Evolutionary conservation across 768 basidiomycete genomes (phyloP).

Genomic region (Royoungia palumana): DNA sequence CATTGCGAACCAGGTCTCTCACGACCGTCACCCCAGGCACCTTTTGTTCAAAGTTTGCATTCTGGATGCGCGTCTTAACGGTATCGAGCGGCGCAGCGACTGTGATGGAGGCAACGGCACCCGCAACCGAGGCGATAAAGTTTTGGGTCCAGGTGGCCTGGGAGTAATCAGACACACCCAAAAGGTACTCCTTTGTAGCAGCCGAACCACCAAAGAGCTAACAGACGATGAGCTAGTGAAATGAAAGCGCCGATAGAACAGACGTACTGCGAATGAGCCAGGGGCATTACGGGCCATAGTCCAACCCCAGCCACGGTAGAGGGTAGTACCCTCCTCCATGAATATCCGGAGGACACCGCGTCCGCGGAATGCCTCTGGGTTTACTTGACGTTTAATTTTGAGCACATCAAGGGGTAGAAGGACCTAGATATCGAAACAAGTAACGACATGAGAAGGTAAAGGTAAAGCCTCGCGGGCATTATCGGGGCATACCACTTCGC

Average conservation of each 20-base stretch:
- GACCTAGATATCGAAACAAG: slow-evolving; percentile 44
- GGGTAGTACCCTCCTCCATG: slow-evolving; percentile 83
- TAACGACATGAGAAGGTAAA: neutral
- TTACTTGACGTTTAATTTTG: slow-evolving; percentile 98
- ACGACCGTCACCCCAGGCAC: slow-evolving; percentile 78
- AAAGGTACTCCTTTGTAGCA: slow-evolving; percentile 87
- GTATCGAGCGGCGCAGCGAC: slow-evolving; percentile 95
- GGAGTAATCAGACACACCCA: slow-evolving; percentile 86
- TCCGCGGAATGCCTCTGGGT: slow-evolving; percentile 96
- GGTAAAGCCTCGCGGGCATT: neutral
- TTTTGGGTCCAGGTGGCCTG: slow-evolving; percentile 97
- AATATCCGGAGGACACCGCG: slow-evolving; percentile 88
- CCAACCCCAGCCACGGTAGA: slow-evolving; percentile 99
- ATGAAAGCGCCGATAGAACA: neutral
- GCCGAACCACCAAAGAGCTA: slow-evolving; percentile 98
- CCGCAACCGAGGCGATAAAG: slow-evolving; percentile 91
- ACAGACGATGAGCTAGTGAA: neutral
- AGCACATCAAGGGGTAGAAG: slow-evolving; percentile 95
- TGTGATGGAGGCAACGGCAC: slow-evolving; percentile 93
- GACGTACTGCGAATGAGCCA: slow-evolving; percentile 85
- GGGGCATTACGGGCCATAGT: slow-evolving; percentile 98
- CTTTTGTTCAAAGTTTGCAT: slow-evolving; percentile 92
- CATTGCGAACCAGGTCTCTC: slow-evolving; percentile 81
- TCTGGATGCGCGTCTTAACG: slow-evolving; percentile 97
- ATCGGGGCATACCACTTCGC: slow-evolving; percentile 79